Percentiles rank a stretch among this genome's conserved stretches.
These are phyloP conservation scores for Ilex aquifolium DNA, from an alignment of 257 asterid species.

Conservation along the genomic window DNA sequence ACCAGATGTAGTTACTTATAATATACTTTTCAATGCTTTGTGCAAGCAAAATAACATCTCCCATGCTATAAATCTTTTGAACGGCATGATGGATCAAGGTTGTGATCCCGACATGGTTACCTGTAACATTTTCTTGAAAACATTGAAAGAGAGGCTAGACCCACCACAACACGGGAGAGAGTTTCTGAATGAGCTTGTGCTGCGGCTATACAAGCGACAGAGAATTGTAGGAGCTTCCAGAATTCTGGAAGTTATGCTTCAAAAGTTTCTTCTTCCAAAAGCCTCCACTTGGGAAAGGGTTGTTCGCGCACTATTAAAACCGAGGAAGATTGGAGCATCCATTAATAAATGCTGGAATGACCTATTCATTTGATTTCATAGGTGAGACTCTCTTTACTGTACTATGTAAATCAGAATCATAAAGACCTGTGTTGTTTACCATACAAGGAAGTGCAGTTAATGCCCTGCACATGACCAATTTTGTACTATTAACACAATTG, in stretches of 20 bases:
- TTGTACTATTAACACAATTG: no score
- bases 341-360: constrained; percentile 69
- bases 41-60: constrained; percentile 57
- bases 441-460: no score
- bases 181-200: constrained; percentile 73
- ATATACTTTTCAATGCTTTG: constrained; percentile 63
- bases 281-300: constrained; percentile 71
- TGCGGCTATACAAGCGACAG: constrained; percentile 56
- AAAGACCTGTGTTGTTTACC: no score
- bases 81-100: constrained; percentile 66
- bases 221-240: constrained; percentile 62
- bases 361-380: constrained; percentile 43
- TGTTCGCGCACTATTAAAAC: constrained; percentile 58
- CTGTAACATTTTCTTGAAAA: constrained; percentile 63
- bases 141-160: constrained; percentile 48
- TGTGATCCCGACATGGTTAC: constrained; percentile 80
- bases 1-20: constrained; percentile 80
- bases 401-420: not conserved
- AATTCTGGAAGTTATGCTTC: constrained; percentile 80
- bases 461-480: no score
- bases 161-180: constrained; percentile 56
- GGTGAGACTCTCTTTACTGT: constrained; percentile 16
- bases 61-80: constrained; percentile 65
- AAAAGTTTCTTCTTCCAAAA: constrained; percentile 53
- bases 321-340: constrained; percentile 54